Evolutionary conservation across 192 early-diverging fungal species (phyloP).

Genomic region (Phycomyces blakesleeanus): DNA sequence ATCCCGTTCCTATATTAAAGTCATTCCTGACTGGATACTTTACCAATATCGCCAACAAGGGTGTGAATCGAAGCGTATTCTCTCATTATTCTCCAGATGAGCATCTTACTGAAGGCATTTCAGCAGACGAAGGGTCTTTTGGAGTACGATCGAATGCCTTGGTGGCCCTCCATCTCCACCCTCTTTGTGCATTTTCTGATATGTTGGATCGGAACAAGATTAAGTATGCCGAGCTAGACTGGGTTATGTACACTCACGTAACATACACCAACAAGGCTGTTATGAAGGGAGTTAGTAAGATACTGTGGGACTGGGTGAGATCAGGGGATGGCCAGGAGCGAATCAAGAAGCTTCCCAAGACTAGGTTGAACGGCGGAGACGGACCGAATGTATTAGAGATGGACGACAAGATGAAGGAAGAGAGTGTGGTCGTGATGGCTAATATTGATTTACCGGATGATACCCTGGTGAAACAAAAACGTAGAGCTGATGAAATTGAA

Average conservation of each 20-base stretch:
- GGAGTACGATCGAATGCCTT: constrained; percentile 81
- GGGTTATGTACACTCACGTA: constrained; percentile 92
- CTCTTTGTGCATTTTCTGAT: constrained; percentile 85
- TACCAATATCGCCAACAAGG: constrained; percentile 90
- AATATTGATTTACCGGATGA: constrained; percentile 15
- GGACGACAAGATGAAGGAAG: constrained; percentile 5
- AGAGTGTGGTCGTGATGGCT: not conserved
- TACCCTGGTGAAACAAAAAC: constrained; percentile 24
- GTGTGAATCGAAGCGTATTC: constrained; percentile 57
- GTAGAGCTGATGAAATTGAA: constrained; percentile 37
- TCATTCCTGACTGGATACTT: constrained; percentile 91
- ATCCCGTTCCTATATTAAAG: constrained; percentile 71
- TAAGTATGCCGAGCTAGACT: constrained; percentile 63
- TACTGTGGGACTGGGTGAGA: constrained; percentile 84
- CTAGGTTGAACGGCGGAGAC: constrained; percentile 29
- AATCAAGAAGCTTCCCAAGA: constrained; percentile 14
- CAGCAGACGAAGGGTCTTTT: constrained; percentile 27
- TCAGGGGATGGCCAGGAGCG: constrained; percentile 56
- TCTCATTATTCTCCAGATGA: constrained; percentile 50
- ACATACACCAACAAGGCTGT: constrained; percentile 93
- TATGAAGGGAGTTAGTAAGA: constrained; percentile 92
- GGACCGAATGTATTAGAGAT: constrained; percentile 13
- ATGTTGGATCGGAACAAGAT: constrained; percentile 48
- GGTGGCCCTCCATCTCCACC: constrained; percentile 88
- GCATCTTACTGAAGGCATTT: constrained; percentile 8